A percentile compares a stretch with the other conserved stretches of the same genome.
Evolutionary conservation across 192 early-diverging fungal species (phyloP).

Genomic region (Pilaira anomala): DNA sequence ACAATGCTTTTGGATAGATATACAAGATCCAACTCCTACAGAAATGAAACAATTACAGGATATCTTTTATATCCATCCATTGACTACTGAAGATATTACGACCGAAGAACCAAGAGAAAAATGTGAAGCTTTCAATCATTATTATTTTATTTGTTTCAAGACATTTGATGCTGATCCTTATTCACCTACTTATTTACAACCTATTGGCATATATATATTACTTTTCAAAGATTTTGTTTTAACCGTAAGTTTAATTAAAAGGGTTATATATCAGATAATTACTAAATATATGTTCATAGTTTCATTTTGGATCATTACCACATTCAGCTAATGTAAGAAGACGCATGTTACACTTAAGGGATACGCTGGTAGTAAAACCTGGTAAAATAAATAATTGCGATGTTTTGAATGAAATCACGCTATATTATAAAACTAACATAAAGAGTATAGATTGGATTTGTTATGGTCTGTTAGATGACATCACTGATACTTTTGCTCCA

Average conservation of each 20-base stretch:
- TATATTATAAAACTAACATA: not conserved
- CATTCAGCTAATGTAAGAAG: constrained; percentile 84
- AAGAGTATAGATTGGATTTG: constrained; percentile 85
- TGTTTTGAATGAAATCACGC: too few species aligned
- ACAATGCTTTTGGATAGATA: constrained; percentile 72
- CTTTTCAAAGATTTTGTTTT: constrained; percentile 69
- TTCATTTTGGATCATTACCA: constrained; percentile 73
- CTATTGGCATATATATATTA: constrained; percentile 63
- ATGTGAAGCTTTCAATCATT: constrained; percentile 82
- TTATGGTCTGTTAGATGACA: constrained; percentile 93
- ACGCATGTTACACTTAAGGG: constrained; percentile 80
- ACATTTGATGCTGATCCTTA: constrained; percentile 66
- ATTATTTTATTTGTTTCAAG: constrained; percentile 91
- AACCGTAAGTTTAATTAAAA: constrained; percentile 40
- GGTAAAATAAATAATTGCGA: constrained; percentile 39
- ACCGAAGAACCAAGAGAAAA: constrained; percentile 91
- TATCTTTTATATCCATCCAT: constrained; percentile 72
- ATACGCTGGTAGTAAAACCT: constrained; percentile 81
- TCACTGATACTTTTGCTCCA: constrained; percentile 90
- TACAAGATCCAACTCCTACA: constrained; percentile 42
- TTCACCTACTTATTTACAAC: constrained; percentile 61
- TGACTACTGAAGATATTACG: constrained; percentile 86
- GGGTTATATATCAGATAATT: not conserved
- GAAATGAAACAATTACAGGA: constrained; percentile 56
- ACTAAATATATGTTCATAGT: constrained; percentile 42